A percentile compares a stretch with the other conserved stretches of the same genome.
phyloP scores from a whole-genome alignment of 768 basidiomycete species.

The Kwoniella mangroviensis region DNA sequence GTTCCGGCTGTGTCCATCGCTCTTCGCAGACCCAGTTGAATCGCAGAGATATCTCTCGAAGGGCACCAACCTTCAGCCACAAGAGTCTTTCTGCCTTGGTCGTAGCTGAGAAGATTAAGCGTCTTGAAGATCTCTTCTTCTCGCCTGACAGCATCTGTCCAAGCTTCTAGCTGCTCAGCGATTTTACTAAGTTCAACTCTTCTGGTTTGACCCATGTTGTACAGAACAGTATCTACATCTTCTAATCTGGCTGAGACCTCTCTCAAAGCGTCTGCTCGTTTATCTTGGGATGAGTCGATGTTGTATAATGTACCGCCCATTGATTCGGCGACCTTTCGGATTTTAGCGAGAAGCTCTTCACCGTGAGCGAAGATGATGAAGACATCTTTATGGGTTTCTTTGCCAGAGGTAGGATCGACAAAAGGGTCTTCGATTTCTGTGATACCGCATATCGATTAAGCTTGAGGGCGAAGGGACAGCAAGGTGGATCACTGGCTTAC shows the following conservation, averaged over 20 bases:
- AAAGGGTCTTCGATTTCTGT: slow-evolving; percentile 88
- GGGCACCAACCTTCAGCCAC: slow-evolving; percentile 99
- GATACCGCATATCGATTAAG: slow-evolving; percentile 17
- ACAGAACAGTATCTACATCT: slow-evolving; percentile 84
- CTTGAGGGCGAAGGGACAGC: background rate
- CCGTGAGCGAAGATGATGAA: slow-evolving; percentile 99
- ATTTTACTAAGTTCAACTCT: slow-evolving; percentile 80
- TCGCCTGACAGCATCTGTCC: slow-evolving; percentile 92
- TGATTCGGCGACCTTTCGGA: slow-evolving; percentile 97
- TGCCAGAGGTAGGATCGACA: slow-evolving; percentile 79
- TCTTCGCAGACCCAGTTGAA: slow-evolving; percentile 83
- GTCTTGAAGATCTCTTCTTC: slow-evolving; percentile 97
- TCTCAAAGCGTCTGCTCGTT: slow-evolving; percentile 83
- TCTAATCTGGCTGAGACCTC: slow-evolving; percentile 88
- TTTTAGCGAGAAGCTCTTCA: slow-evolving; percentile 87
- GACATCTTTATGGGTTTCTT: slow-evolving; percentile 92
- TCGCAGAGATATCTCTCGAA: slow-evolving; percentile 81
- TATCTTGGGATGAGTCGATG: slow-evolving; percentile 91
- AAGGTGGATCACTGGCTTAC: slow-evolving; percentile 30
- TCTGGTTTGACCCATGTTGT: slow-evolving; percentile 83
- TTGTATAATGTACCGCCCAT: slow-evolving; percentile 97
- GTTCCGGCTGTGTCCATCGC: slow-evolving; percentile 96
- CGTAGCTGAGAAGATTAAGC: slow-evolving; percentile 93
- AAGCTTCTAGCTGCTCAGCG: slow-evolving; percentile 80
- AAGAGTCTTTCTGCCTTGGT: slow-evolving; percentile 88